These are phyloP conservation scores for Lentinula sp. DNA, from an alignment of 768 basidiomycete genomes.

Conservation along the genomic window DNA sequence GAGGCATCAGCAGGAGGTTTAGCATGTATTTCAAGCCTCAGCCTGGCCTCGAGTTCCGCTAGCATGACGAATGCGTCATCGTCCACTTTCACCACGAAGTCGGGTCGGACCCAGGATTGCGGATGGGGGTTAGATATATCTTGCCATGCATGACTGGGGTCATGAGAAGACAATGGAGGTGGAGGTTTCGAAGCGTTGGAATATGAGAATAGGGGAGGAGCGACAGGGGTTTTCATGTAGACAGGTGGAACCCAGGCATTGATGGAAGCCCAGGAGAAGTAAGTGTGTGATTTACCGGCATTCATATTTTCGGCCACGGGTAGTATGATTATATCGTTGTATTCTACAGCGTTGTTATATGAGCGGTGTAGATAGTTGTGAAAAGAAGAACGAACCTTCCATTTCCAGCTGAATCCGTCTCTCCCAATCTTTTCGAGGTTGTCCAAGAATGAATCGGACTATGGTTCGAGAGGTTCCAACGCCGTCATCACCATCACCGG, in stretches of 20 bases:
- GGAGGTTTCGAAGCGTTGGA: conserved; percentile 49
- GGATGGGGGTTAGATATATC: conserved; percentile 37
- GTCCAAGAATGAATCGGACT: conserved; percentile 86
- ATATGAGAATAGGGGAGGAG: conserved; percentile 58
- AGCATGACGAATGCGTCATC: conserved; percentile 96
- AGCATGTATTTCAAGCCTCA: conserved; percentile 69
- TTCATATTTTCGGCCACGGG: conserved; percentile 95
- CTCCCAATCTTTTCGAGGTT: conserved; percentile 76
- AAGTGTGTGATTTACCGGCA: conserved; percentile 84
- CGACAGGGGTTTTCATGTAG: conserved; percentile 40
- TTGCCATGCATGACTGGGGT: conserved; percentile 52
- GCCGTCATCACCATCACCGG: conserved; percentile 61
- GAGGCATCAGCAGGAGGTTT: conserved; percentile 16
- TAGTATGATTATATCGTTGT: conserved; percentile 81
- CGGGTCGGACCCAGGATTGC: conserved; percentile 75
- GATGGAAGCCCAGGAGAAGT: conserved; percentile 88
- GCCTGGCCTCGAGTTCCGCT: conserved; percentile 85
- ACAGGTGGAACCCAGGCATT: conserved; percentile 88
- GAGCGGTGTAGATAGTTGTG: conserved; percentile 1
- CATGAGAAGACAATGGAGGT: conserved; percentile 64
- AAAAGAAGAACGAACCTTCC: conserved; percentile 59
- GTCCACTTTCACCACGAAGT: conserved; percentile 91
- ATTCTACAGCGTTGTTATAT: conserved; percentile 40
- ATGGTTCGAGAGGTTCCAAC: conserved; percentile 76
- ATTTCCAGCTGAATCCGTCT: conserved; percentile 80